These are phyloP conservation scores for Spiraea crenata DNA, from an alignment of 331 rosid species.

Conservation along the genomic window DNA sequence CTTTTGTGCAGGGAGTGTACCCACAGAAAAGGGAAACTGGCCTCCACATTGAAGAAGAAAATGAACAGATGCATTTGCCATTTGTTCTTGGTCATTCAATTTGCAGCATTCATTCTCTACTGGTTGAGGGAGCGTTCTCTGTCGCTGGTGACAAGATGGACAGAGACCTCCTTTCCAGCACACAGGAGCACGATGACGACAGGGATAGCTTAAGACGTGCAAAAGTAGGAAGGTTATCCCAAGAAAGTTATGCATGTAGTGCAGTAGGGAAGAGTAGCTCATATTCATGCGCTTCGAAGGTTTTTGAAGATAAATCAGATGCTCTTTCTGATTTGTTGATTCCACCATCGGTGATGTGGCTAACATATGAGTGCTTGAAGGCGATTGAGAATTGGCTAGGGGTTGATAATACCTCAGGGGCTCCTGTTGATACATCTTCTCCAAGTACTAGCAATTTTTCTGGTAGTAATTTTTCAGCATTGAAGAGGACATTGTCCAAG, in stretches of 20 bases:
- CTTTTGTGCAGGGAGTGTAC: slow-evolving; percentile 91
- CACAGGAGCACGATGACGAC: slow-evolving; percentile 49
- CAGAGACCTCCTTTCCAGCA: slow-evolving; percentile 35
- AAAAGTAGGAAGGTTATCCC: slow-evolving; percentile 80
- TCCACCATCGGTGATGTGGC: slow-evolving; percentile 65
- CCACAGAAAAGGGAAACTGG: slow-evolving; percentile 91
- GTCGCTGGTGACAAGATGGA: slow-evolving; percentile 53
- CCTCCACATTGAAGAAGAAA: slow-evolving; percentile 85
- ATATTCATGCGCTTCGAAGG: slow-evolving; percentile 32
- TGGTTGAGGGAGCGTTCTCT: slow-evolving; percentile 88
- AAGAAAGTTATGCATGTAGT: slow-evolving; percentile 72
- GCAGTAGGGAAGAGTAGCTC: slow-evolving; percentile 40
- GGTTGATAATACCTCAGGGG: slow-evolving; percentile 51
- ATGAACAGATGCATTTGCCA: slow-evolving; percentile 62
- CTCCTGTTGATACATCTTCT: slow-evolving; percentile 37
- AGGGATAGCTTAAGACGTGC: slow-evolving; percentile 62
- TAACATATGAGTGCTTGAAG: slow-evolving; percentile 80
- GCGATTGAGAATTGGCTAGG: slow-evolving; percentile 75
- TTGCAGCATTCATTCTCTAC: slow-evolving; percentile 71
- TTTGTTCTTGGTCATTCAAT: slow-evolving; percentile 68
- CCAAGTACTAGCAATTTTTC: slow-evolving; percentile 40
- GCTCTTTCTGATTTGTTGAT: slow-evolving; percentile 33
- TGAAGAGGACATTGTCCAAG: slow-evolving; percentile 63
- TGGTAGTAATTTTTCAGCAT: slow-evolving; percentile 56
- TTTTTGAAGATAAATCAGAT: slow-evolving; percentile 42